phyloP scores from a whole-genome alignment of 2,329 filamentous ascomycete species.

The Pezicula neosporulosa region DNA sequence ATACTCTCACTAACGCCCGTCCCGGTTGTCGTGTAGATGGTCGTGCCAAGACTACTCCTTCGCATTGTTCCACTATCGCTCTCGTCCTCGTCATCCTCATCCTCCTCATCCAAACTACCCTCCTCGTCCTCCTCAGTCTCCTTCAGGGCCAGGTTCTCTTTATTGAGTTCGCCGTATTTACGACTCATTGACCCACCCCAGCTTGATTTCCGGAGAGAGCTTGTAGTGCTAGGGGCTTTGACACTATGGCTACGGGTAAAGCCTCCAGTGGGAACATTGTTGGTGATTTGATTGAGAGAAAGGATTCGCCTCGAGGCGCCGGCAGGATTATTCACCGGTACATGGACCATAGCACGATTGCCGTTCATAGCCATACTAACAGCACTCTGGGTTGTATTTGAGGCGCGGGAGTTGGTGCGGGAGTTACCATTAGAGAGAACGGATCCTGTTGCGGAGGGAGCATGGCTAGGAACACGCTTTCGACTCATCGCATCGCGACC shows the following conservation, averaged over 20 bases:
- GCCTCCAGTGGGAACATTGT: constrained; percentile 59
- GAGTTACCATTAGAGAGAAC: constrained; percentile 25
- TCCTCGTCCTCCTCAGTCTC: constrained; percentile 53
- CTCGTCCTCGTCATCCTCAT: constrained; percentile 10
- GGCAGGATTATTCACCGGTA: constrained; percentile 38
- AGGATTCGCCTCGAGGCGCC: constrained; percentile 73
- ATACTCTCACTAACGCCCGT: constrained; percentile 21
- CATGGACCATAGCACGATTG: constrained; percentile 22
- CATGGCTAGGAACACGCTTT: constrained; percentile 45
- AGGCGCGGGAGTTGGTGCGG: constrained; percentile 25
- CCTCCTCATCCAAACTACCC: constrained; percentile 7
- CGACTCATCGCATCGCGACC: constrained; percentile 45
- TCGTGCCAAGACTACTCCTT: constrained; percentile 27
- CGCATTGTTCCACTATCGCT: constrained; percentile 25
- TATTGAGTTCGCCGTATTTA: constrained; percentile 49
- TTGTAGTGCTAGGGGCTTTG: constrained; percentile 51
- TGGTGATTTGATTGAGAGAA: constrained; percentile 85
- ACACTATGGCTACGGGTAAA: constrained; percentile 79
- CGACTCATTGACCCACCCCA: constrained; percentile 52
- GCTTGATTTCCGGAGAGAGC: constrained; percentile 61
- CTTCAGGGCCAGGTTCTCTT: constrained; percentile 61
- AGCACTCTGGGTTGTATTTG: constrained; percentile 34
- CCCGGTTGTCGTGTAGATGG: constrained; percentile 20
- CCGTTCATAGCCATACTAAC: constrained; percentile 53
- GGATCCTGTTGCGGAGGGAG: constrained; percentile 35